Conservation (phyloP, 2,329 filamentous ascomycete species). For the Leptographium procerum region DNA sequence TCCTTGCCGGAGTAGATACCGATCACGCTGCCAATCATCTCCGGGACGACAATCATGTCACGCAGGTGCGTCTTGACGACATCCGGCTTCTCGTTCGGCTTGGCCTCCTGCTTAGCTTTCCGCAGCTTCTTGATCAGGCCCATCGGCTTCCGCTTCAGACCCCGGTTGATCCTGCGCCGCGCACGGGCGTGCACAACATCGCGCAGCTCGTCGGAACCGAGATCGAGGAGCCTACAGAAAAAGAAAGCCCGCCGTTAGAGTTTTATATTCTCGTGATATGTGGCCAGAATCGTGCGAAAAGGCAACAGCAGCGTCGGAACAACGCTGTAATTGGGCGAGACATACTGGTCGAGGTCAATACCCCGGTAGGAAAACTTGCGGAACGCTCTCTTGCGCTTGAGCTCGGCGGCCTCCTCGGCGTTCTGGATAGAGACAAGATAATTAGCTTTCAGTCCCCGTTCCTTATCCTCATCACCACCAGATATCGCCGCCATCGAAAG, state of each 20-base stretch:
- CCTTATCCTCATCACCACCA: background rate
- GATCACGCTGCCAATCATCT: slow-evolving; percentile 98
- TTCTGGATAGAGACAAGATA: slow-evolving; percentile 44
- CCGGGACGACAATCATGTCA: slow-evolving; percentile 99
- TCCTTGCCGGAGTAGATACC: slow-evolving; percentile 99
- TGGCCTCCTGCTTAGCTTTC: slow-evolving; percentile 97
- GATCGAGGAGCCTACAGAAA: slow-evolving; percentile 76
- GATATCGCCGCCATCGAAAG: background rate
- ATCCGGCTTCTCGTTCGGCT: slow-evolving; percentile 99
- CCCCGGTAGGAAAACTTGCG: slow-evolving; percentile 99
- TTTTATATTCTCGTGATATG: background rate
- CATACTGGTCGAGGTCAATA: slow-evolving; percentile 98
- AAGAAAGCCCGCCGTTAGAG: background rate
- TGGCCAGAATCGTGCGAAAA: background rate
- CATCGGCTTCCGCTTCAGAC: slow-evolving; percentile 99
- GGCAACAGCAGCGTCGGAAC: background rate
- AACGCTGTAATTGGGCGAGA: slow-evolving; percentile 13
- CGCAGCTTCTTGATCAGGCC: slow-evolving; percentile 99
- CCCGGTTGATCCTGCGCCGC: slow-evolving; percentile 98
- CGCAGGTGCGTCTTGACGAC: slow-evolving; percentile 98
- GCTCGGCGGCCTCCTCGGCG: slow-evolving; percentile 94
- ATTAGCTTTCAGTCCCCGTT: background rate
- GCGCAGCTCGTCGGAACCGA: slow-evolving; percentile 95
- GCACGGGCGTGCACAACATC: slow-evolving; percentile 99
- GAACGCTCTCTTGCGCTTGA: slow-evolving; percentile 99